Evolutionary conservation across 768 basidiomycete species (phyloP).

Genomic region (Amyloporia xantha): DNA sequence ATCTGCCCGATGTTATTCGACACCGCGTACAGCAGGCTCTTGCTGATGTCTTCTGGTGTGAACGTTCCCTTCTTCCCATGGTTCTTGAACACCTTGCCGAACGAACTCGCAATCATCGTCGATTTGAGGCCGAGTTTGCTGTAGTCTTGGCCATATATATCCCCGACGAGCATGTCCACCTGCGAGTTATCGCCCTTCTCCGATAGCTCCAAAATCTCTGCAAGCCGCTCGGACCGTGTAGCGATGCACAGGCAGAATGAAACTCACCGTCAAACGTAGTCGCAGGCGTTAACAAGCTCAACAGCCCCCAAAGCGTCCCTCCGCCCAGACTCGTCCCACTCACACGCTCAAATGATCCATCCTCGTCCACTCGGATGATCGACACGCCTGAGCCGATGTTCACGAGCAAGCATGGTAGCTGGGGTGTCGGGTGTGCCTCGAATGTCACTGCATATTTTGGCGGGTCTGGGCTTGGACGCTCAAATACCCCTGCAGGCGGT

Average conservation of each 20-base stretch:
- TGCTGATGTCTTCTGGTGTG: constrained; percentile 88
- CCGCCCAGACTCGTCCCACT: constrained; percentile 97
- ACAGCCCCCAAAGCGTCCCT: constrained; percentile 93
- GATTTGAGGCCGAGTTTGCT: constrained; percentile 93
- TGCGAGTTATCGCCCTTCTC: constrained; percentile 89
- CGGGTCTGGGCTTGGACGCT: constrained; percentile 86
- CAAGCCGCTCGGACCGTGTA: constrained; percentile 7
- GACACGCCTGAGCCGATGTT: constrained; percentile 98
- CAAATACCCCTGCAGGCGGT: constrained; percentile 33
- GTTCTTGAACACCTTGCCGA: constrained; percentile 96
- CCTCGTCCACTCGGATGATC: constrained; percentile 94
- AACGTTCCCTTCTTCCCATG: constrained; percentile 78
- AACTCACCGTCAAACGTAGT: constrained; percentile 88
- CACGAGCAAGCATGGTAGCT: constrained; percentile 92
- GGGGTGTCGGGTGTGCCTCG: constrained; percentile 74
- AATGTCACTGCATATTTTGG: constrained; percentile 88
- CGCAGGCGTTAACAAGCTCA: constrained; percentile 93
- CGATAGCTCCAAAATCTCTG: constrained; percentile 95
- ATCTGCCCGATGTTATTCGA: constrained; percentile 99
- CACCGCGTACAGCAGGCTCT: constrained; percentile 90
- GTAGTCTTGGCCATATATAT: constrained; percentile 99
- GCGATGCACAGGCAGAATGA: not conserved
- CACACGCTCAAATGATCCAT: constrained; percentile 92
- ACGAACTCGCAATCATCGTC: constrained; percentile 95
- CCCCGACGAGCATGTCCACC: constrained; percentile 98